Conservation (phyloP, 441 rosid genomes). For the Melastoma candidum region DNA sequence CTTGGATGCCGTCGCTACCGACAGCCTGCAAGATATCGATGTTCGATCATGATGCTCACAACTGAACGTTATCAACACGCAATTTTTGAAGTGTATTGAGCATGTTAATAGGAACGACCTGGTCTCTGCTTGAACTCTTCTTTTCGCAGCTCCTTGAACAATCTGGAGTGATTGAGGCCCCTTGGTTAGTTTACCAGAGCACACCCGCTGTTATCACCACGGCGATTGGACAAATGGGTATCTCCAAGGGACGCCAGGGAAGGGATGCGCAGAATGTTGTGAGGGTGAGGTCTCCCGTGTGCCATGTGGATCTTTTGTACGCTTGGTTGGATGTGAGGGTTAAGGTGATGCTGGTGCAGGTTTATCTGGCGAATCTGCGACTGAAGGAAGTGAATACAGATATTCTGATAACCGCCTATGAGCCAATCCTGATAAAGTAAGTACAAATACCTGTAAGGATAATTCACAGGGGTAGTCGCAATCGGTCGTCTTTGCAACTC, state of each 20-base stretch:
- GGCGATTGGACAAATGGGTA: slow-evolving; percentile 71
- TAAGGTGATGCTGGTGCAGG: slow-evolving; percentile 26
- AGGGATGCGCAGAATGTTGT: slow-evolving; percentile 81
- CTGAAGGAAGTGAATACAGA: slow-evolving; percentile 68
- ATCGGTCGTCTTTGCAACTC: no score
- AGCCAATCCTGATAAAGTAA: slow-evolving; percentile 65
- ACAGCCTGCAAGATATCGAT: no score
- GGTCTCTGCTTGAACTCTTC: no score
- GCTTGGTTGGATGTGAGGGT: background rate
- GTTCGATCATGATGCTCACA: no score
- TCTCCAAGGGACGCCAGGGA: slow-evolving; percentile 92
- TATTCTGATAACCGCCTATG: slow-evolving; percentile 57
- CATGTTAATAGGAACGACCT: no score
- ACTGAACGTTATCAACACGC: no score
- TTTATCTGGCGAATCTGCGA: slow-evolving; percentile 66
- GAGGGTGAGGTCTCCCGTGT: slow-evolving; percentile 28
- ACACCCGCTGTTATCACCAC: slow-evolving; percentile 40
- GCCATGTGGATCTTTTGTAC: background rate
- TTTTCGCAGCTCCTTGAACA: slow-evolving; percentile 54
- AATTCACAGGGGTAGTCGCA: background rate
- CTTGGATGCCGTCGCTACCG: no score
- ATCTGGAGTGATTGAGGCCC: slow-evolving; percentile 44
- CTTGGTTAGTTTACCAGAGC: slow-evolving; percentile 36
- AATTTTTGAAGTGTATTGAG: no score
- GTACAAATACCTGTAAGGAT: slow-evolving; percentile 4